phyloP scores from a whole-genome alignment of 352 stramenopile genomes.

The Phytopythium ostracodes region DNA sequence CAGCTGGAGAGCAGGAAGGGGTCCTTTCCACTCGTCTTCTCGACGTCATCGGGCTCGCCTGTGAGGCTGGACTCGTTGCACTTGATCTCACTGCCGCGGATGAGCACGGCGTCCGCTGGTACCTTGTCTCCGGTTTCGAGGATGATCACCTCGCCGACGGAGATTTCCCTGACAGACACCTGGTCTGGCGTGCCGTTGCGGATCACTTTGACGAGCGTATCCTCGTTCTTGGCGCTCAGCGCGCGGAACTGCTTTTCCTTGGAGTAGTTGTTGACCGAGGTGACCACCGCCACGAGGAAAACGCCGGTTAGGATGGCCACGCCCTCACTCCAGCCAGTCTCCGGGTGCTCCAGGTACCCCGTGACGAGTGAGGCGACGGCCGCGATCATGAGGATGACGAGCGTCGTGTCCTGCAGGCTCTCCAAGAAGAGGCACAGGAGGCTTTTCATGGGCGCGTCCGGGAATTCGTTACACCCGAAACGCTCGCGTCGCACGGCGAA shows the following conservation, averaged over 20 bases:
- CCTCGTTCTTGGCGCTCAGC: constrained; percentile 85
- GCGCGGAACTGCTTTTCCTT: constrained; percentile 90
- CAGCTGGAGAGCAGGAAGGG: constrained; percentile 88
- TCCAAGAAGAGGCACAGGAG: constrained; percentile 82
- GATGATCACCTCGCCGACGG: constrained; percentile 88
- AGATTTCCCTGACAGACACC: constrained; percentile 67
- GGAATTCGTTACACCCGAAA: constrained; percentile 66
- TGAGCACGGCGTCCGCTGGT: constrained; percentile 92
- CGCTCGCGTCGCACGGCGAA: constrained; percentile 49
- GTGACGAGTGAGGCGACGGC: constrained; percentile 84
- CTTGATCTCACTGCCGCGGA: constrained; percentile 91
- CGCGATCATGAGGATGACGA: constrained; percentile 88
- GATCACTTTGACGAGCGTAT: constrained; percentile 84
- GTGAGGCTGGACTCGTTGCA: constrained; percentile 96
- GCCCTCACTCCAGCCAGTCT: constrained; percentile 93
- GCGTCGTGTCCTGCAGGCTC: constrained; percentile 86
- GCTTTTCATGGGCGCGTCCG: constrained; percentile 76
- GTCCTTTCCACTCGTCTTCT: constrained; percentile 71
- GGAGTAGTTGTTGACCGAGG: constrained; percentile 95
- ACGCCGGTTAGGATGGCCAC: constrained; percentile 93
- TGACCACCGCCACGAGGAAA: constrained; percentile 93
- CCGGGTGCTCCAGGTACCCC: constrained; percentile 70
- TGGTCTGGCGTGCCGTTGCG: constrained; percentile 61
- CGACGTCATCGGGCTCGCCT: constrained; percentile 93
- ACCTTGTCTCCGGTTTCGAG: constrained; percentile 93